Base-by-base conservation (phyloP, 495 filamentous ascomycete genomes). In the Podospora sp. region DNA sequence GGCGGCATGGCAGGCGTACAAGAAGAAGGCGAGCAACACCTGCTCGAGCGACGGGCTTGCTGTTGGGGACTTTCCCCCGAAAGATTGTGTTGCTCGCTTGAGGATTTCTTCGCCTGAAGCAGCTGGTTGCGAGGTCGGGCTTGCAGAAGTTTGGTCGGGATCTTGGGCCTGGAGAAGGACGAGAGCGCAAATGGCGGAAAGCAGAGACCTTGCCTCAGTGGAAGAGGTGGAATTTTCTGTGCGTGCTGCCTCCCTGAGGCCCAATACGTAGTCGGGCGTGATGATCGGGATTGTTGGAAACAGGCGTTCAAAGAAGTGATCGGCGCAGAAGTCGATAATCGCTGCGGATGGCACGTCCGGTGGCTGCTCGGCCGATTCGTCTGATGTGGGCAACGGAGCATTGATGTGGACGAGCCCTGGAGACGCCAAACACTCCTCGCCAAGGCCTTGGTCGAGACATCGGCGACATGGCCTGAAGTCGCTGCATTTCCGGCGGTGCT, bases 1-100 rank as follows among this genome's bases (percentile, higher is more conserved):
- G 62, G 87, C 87, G 55, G 88, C 90, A 70, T 89, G 88, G 51
- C 88, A 87, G 0, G 88, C 88, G 67, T 90, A 92, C 16, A 90
- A 76, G 66, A 92, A 91, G 75, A 90, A 92, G 0, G 89, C 90
- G 0, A 89, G 89, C 18, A 90, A 73, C 14, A 90, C 80, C 18
- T 80, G 84, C 58, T 86, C 83, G 11, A 90, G 78, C 0, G 87
- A 87, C 0, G 89, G 84, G 0, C 50, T 69, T 20, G 71, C 58
- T 55, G 36, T 18, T 24, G 57, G 50, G 1, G 40, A 51, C 40
- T 50, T 9, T 18, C 51, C 24, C 6, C 59, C 16, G 20, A 3
- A 12, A n/a, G 52, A 2, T 22, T n/a, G 7, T 9, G 25, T 14
- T 1, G 52, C 24, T 11, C 52, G 20, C 3, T 55, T n/a, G 4